phyloP scores from a whole-genome alignment of 2,329 filamentous ascomycete species.

The Penicillium olsonii region DNA sequence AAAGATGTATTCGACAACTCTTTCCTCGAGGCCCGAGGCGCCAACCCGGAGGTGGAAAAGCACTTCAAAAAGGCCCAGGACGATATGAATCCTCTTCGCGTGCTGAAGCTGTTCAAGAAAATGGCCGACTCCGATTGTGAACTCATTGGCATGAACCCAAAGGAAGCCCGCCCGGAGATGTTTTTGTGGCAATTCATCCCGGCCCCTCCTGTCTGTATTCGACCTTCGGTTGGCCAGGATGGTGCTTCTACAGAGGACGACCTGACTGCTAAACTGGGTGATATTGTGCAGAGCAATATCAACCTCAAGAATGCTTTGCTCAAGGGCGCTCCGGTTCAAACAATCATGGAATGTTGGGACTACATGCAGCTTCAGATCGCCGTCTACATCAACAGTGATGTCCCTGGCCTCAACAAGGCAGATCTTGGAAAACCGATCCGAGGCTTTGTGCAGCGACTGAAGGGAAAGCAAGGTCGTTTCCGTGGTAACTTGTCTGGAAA shows the following conservation, averaged over 20 bases:
- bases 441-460: conserved; percentile 91
- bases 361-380: conserved; percentile 93
- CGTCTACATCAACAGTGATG: conserved; percentile 97
- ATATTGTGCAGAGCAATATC: conserved; percentile 90
- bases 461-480: conserved; percentile 97
- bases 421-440: conserved; percentile 86
- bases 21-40: conserved; percentile 75
- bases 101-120: conserved; percentile 87
- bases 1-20: conserved; percentile 85
- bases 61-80: conserved; percentile 91
- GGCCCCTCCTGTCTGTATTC: conserved; percentile 88
- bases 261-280: conserved; percentile 92
- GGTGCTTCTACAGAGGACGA: conserved; percentile 94
- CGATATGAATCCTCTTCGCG: conserved; percentile 85
- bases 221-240: conserved; percentile 91
- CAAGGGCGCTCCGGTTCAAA: conserved; percentile 80
- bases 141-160: conserved; percentile 81
- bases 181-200: conserved; percentile 97
- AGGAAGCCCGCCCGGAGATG: conserved; percentile 88
- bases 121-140: conserved; percentile 86
- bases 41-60: conserved; percentile 82
- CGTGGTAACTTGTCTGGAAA: conserved; percentile 96
- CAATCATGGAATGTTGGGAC: conserved; percentile 98
- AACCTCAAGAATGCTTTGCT: conserved; percentile 80
- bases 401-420: conserved; percentile 86